Evolutionary conservation across 78 protist species (phyloP).

Genomic region (Isochrysis galbana): DNA sequence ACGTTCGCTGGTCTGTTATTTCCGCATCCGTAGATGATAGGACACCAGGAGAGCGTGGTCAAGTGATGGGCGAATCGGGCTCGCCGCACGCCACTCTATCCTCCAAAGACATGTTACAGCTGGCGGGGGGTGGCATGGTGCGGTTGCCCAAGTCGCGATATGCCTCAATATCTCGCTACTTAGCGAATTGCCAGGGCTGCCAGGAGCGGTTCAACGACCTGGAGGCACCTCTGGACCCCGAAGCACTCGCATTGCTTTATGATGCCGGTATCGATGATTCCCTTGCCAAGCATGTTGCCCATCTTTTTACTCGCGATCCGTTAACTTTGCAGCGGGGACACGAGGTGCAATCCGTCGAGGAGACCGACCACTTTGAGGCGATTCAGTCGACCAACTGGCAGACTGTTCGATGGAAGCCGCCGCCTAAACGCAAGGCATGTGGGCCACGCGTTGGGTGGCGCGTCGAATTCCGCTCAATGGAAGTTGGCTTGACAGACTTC

Average conservation of each 20-base stretch:
- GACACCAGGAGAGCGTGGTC: slow-evolving; percentile 70
- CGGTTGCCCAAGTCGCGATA: slow-evolving; percentile 84
- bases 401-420: slow-evolving; percentile 87
- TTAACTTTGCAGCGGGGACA: slow-evolving; percentile 82
- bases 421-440: slow-evolving; percentile 68
- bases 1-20: slow-evolving; percentile 88
- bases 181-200: slow-evolving; percentile 22
- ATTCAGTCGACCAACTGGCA: slow-evolving; percentile 94
- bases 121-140: neutral
- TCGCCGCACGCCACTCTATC: too few relatives aligned
- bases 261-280: slow-evolving; percentile 71
- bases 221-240: slow-evolving; percentile 52
- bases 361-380: slow-evolving; percentile 78
- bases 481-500: slow-evolving; percentile 87
- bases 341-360: neutral
- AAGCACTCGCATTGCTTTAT: slow-evolving; percentile 42
- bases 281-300: slow-evolving; percentile 88
- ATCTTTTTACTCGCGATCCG: slow-evolving; percentile 88
- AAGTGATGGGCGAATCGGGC: too few relatives aligned
- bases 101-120: neutral
- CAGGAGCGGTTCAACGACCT: slow-evolving; percentile 65
- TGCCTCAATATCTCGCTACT: slow-evolving; percentile 71
- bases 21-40: slow-evolving; percentile 91
- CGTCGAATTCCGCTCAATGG: slow-evolving; percentile 84
- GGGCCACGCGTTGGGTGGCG: slow-evolving; percentile 87